Base-by-base conservation (phyloP, 176 grass and related monocot genomes). In the Avena eriantha region DNA sequence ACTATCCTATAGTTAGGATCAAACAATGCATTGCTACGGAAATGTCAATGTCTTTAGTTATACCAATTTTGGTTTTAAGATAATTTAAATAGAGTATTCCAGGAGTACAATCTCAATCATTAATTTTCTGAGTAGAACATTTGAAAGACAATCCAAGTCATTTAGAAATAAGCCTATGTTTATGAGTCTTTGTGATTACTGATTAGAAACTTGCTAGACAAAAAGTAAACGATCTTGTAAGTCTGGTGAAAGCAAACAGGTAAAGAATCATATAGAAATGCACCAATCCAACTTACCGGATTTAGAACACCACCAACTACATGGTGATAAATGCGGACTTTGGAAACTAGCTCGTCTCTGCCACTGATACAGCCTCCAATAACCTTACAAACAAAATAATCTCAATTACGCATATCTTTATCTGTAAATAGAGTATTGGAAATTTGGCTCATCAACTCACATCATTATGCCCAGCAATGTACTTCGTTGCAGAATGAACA, bases 401-500 rank as follows among this genome's bases (percentile, higher is more conserved):
- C 12, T 69, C 6, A 16, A 9, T 81, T 59, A 36, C 48, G 70
- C 16, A 80, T 59, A 59, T 65, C 21, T 56, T 66, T 10, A 66
- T 18, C 47, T 78, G 55, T 81, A 86, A 36, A 63, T 18, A 87
- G 36, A 69, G 31, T 17, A 59, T 4, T 79, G 11, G 53, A 67
- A 18, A 18, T 77, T 43, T 51, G 45, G 31, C 64, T 48, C 34
- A 81, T 73, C 56, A 64, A 92, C 97, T 93, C 49, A 99, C 97
- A 53, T 99, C 97, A 90, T 99, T 99, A 56, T 99, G 97, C 43
- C 97, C 97, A 82, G 85, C 97, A 86, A 99, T 99, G 78, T 96
- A 99, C 69, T 99, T 99, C 0, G 97, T 99, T 46, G 97, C 97
- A 56, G 97, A 99, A 94, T 99, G 97, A 77, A 99, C 82, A 83